These are phyloP conservation scores for Aspergillus taichungensis DNA, from an alignment of 495 filamentous ascomycete species.

Conservation along the genomic window DNA sequence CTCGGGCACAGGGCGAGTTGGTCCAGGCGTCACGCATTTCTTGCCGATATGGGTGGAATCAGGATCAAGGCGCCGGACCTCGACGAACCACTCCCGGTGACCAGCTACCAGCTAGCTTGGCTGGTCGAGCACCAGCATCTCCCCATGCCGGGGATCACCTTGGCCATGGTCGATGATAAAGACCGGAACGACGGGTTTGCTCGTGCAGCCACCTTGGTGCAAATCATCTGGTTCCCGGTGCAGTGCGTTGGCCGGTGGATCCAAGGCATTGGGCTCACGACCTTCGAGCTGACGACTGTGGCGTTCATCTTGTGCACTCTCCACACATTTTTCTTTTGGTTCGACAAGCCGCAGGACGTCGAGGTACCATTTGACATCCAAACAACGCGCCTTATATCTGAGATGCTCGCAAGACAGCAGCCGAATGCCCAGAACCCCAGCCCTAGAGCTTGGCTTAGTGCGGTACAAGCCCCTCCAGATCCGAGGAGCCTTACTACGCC, in stretches of 20 bases:
- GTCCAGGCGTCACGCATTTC: slow-evolving; percentile 2
- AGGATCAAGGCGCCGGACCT: not conserved
- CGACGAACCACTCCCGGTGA: not conserved
- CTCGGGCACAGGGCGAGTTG: slow-evolving; percentile 2
- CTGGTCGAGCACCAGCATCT: not conserved
- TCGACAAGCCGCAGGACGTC: slow-evolving; percentile 7
- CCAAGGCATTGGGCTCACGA: not conserved
- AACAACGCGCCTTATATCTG: no score
- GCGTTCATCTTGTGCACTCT: slow-evolving; percentile 3
- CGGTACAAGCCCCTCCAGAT: no score
- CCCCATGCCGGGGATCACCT: slow-evolving; percentile 1
- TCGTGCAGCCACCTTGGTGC: slow-evolving; percentile 1
- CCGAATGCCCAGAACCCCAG: no score
- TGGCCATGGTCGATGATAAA: slow-evolving; percentile 2
- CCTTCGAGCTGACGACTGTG: slow-evolving; percentile 3
- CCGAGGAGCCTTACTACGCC: no score
- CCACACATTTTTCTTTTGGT: slow-evolving; percentile 1
- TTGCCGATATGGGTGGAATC: slow-evolving; percentile 1
- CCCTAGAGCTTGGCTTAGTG: no score
- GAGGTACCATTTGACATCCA: not conserved
- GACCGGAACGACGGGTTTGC: slow-evolving; percentile 2
- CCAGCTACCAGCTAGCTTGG: slow-evolving; percentile 2
- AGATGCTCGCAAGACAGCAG: no score
- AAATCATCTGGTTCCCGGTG: slow-evolving; percentile 2
- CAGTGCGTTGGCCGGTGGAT: slow-evolving; percentile 1